phyloP scores from a whole-genome alignment of 257 asterid genomes.

The Scutellaria galericulata region DNA sequence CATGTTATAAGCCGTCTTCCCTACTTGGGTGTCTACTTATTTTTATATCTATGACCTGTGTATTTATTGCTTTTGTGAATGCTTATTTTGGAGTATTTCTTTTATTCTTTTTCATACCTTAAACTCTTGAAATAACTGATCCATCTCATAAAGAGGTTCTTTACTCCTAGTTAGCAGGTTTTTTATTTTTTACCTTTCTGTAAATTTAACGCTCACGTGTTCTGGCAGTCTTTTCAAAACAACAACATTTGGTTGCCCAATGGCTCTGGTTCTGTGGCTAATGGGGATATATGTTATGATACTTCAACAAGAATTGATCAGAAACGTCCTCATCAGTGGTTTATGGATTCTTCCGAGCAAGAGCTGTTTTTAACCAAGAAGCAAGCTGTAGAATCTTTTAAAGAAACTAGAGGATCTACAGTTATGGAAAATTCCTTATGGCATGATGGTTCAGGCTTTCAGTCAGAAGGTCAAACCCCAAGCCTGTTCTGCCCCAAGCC shows the following conservation, averaged over 20 bases:
- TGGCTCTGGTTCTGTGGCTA: constrained; percentile 51
- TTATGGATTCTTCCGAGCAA: constrained; percentile 47
- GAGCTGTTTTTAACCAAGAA: constrained; percentile 57
- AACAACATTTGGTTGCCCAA: constrained; percentile 49
- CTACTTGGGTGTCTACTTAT: neutral
- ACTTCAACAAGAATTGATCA: constrained; percentile 51
- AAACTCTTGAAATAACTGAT: constrained; percentile 10
- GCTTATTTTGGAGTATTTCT: constrained; percentile 12
- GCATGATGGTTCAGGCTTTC: constrained; percentile 47
- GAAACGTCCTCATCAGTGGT: constrained; percentile 60
- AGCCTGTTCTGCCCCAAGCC: constrained; percentile 44
- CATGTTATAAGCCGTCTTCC: neutral
- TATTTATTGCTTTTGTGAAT: constrained; percentile 9
- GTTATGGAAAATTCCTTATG: constrained; percentile 45
- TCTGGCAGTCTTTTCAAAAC: constrained; percentile 56
- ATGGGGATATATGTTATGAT: constrained; percentile 47
- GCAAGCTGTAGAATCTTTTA: constrained; percentile 59
- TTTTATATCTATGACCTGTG: neutral
- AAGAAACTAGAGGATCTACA: constrained; percentile 41
- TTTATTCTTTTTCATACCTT: constrained; percentile 14
- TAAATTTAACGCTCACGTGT: constrained; percentile 27
- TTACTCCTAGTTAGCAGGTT: constrained; percentile 5
- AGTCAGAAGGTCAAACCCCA: constrained; percentile 43
- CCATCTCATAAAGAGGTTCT: neutral
- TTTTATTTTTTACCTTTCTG: neutral